A percentile compares a stretch with the other conserved stretches of the same genome.
These are phyloP conservation scores for Yamadazyma oceani DNA, from an alignment of 1,139 yeast species.

Conservation along the genomic window DNA sequence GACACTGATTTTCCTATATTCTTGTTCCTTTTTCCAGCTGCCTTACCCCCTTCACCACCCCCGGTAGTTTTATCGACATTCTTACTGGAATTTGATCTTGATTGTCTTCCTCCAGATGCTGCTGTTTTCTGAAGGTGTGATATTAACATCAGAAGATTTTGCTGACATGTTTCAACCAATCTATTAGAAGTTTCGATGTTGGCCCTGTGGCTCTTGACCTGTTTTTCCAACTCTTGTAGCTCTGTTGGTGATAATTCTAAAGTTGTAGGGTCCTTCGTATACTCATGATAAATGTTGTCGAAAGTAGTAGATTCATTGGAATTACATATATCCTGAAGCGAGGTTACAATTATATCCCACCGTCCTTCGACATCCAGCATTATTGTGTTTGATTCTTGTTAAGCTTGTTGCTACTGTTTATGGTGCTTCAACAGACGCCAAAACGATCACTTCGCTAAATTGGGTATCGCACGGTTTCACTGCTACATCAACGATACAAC, in stretches of 20 bases:
- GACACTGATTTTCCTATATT: conserved; percentile 4
- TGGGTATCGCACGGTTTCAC: too few relatives aligned
- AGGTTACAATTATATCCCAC: conserved; percentile 68
- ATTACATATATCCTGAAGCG: conserved; percentile 66
- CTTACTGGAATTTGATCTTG: conserved; percentile 7
- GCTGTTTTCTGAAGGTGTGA: conserved; percentile 21
- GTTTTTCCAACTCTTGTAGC: conserved; percentile 38
- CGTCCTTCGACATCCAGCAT: conserved; percentile 40
- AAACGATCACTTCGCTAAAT: too few relatives aligned
- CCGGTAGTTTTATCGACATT: background rate
- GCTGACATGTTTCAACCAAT: conserved; percentile 41
- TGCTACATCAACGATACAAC: too few relatives aligned
- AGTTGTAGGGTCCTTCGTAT: conserved; percentile 8
- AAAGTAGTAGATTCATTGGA: conserved; percentile 56
- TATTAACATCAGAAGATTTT: conserved; percentile 37
- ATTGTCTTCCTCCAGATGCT: conserved; percentile 6
- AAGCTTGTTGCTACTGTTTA: background rate
- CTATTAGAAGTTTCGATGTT: conserved; percentile 59
- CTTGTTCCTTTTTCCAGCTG: conserved; percentile 2
- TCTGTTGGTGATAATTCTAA: conserved; percentile 35
- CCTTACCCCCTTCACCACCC: background rate
- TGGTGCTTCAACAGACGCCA: too few relatives aligned
- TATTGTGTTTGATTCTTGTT: background rate
- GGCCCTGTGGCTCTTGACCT: conserved; percentile 51
- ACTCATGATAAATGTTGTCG: conserved; percentile 38